These are phyloP conservation scores for Lodderomyces beijingensis DNA, from an alignment of 1,139 yeast genomes.

Conservation along the genomic window DNA sequence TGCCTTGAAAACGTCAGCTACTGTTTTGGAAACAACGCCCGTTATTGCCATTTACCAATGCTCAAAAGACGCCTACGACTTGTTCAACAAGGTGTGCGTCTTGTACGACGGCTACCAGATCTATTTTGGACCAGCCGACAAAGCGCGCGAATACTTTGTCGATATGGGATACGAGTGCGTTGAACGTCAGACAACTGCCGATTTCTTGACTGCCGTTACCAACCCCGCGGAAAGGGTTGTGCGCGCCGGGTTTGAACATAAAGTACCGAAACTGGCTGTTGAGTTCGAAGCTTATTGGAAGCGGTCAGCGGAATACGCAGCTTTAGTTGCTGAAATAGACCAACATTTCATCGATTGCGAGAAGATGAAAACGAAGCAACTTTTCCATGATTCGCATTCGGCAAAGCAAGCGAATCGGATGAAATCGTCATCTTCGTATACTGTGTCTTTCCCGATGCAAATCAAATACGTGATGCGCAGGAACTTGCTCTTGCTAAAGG, in stretches of 20 bases:
- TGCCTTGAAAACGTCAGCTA: slow-evolving; percentile 62
- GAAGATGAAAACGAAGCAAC: slow-evolving; percentile 7
- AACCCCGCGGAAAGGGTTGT: slow-evolving; percentile 61
- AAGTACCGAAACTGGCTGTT: slow-evolving; percentile 21
- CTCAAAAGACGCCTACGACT: slow-evolving; percentile 66
- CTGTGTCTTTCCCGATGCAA: slow-evolving; percentile 64
- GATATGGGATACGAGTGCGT: slow-evolving; percentile 66
- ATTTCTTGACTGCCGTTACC: slow-evolving; percentile 71
- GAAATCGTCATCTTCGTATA: slow-evolving; percentile 57
- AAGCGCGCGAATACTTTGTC: slow-evolving; percentile 54
- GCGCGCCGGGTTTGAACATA: slow-evolving; percentile 39
- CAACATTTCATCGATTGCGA: slow-evolving; percentile 12
- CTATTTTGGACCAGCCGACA: slow-evolving; percentile 57
- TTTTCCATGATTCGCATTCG: slow-evolving; percentile 41
- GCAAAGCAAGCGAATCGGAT: slow-evolving; percentile 56
- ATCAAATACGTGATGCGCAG: slow-evolving; percentile 55
- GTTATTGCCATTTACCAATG: slow-evolving; percentile 81
- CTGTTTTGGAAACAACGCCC: slow-evolving; percentile 54
- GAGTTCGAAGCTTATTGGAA: slow-evolving; percentile 24
- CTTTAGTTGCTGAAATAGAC: slow-evolving; percentile 17
- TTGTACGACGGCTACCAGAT: slow-evolving; percentile 79
- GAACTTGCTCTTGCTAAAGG: slow-evolving; percentile 58
- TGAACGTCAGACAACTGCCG: slow-evolving; percentile 77
- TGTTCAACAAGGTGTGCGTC: slow-evolving; percentile 71
- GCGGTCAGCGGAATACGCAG: slow-evolving; percentile 16